Evolutionary conservation across 805 yeast species (phyloP).

Genomic region (Starmerella roubikii): DNA sequence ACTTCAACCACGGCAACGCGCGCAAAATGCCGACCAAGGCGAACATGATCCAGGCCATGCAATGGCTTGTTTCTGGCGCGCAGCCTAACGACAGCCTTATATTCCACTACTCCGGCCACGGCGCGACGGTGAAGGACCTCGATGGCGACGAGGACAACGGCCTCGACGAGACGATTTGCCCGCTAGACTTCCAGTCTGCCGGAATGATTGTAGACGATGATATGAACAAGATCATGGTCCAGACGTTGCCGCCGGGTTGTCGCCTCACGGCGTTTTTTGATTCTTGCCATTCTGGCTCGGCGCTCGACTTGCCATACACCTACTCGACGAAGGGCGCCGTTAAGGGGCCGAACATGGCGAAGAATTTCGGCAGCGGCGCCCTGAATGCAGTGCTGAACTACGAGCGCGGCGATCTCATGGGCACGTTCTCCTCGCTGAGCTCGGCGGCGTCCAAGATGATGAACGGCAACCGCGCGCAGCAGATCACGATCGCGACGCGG

Average conservation of each 20-base stretch:
- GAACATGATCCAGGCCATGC: constrained; percentile 66
- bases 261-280: constrained; percentile 70
- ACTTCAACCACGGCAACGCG: constrained; percentile 23
- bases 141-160: constrained; percentile 71
- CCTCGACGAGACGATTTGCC: constrained; percentile 57
- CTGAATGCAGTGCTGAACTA: constrained; percentile 46
- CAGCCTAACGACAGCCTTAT: constrained; percentile 64
- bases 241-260: constrained; percentile 56
- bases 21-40: constrained; percentile 45
- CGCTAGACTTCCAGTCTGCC: constrained; percentile 51
- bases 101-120: constrained; percentile 81
- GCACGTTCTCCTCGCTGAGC: constrained; percentile 32
- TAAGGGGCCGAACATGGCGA: constrained; percentile 66
- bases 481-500: constrained; percentile 33
- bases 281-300: constrained; percentile 79
- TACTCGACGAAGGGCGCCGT: constrained; percentile 74
- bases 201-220: constrained; percentile 66
- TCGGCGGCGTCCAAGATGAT: constrained; percentile 13
- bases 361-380: constrained; percentile 60
- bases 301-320: constrained; percentile 61
- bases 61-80: constrained; percentile 65
- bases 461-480: constrained; percentile 11
- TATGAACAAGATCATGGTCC: constrained; percentile 58
- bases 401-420: constrained; percentile 41
- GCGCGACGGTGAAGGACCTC: constrained; percentile 55